A percentile compares a stretch with the other conserved stretches of the same genome.
These are phyloP conservation scores for Pholiota adiposa DNA, from an alignment of 1,284 basidiomycete genomes.

Conservation along the genomic window DNA sequence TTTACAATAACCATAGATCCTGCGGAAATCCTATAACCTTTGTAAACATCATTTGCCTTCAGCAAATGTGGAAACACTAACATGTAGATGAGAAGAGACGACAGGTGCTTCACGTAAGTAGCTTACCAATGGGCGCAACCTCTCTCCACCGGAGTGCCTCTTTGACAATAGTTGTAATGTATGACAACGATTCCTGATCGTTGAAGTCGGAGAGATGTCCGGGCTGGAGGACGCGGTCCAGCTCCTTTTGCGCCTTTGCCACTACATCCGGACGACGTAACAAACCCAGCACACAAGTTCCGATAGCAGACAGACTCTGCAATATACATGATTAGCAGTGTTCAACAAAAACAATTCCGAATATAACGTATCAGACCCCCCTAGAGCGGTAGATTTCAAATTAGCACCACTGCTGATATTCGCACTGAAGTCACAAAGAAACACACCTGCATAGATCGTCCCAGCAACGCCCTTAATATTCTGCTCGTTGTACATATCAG, in stretches of 20 bases:
- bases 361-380: too few relatives aligned
- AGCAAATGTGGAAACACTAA: not conserved
- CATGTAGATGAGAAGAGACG: too few relatives aligned
- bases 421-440: too few relatives aligned
- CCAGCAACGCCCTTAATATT: conserved; percentile 16
- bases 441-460: too few relatives aligned
- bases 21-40: not conserved
- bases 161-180: conserved; percentile 41
- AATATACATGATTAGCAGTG: not conserved
- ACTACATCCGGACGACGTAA: conserved; percentile 38
- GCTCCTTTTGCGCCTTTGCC: conserved; percentile 41
- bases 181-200: conserved; percentile 40
- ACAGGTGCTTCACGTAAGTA: too few relatives aligned
- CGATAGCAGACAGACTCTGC: conserved; percentile 30
- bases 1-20: too few relatives aligned
- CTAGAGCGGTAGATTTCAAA: too few relatives aligned
- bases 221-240: conserved; percentile 40
- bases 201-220: conserved; percentile 41
- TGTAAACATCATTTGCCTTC: not conserved
- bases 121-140: conserved; percentile 30
- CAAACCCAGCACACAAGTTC: conserved; percentile 32
- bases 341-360: too few relatives aligned
- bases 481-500: conserved; percentile 21
- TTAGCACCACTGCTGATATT: too few relatives aligned
- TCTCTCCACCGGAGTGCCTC: conserved; percentile 44